Evolutionary conservation across 768 basidiomycete species (phyloP).

Genomic region (Hericium rajendrae): DNA sequence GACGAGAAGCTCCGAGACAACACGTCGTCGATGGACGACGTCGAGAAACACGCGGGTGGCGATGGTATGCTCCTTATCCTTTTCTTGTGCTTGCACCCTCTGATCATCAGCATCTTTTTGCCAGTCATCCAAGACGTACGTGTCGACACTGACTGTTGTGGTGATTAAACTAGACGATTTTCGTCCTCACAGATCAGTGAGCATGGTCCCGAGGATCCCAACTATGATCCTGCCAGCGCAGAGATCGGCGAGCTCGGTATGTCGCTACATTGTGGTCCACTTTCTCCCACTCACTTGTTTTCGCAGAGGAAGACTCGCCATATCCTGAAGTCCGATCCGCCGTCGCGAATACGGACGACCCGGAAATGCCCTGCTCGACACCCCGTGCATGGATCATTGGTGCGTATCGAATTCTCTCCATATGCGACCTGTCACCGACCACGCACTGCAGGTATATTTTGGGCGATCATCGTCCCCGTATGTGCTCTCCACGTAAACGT

Average conservation of each 20-base stretch:
- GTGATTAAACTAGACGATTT: too few species aligned
- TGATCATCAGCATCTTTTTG: background rate
- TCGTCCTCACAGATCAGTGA: background rate
- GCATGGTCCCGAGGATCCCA: background rate
- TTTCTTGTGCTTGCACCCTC: background rate
- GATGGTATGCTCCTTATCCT: background rate
- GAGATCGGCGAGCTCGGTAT: background rate
- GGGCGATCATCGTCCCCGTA: background rate
- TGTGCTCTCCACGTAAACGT: background rate
- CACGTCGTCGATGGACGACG: background rate
- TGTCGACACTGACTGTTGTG: too few species aligned
- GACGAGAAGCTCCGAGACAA: background rate
- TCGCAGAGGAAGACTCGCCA: conserved; percentile 35
- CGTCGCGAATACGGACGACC: conserved; percentile 38
- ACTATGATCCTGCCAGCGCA: background rate
- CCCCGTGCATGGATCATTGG: conserved; percentile 29
- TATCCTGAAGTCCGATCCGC: conserved; percentile 44
- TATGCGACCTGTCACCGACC: conserved; percentile 24
- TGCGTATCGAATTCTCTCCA: conserved; percentile 73
- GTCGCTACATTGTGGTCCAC: background rate
- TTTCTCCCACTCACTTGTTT: background rate
- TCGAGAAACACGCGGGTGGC: background rate
- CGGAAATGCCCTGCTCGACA: conserved; percentile 27
- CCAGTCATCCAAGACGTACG: background rate
- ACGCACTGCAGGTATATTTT: background rate